Conservation (phyloP, 108 stramenopile genomes). For the Mediolabrus comicus region DNA sequence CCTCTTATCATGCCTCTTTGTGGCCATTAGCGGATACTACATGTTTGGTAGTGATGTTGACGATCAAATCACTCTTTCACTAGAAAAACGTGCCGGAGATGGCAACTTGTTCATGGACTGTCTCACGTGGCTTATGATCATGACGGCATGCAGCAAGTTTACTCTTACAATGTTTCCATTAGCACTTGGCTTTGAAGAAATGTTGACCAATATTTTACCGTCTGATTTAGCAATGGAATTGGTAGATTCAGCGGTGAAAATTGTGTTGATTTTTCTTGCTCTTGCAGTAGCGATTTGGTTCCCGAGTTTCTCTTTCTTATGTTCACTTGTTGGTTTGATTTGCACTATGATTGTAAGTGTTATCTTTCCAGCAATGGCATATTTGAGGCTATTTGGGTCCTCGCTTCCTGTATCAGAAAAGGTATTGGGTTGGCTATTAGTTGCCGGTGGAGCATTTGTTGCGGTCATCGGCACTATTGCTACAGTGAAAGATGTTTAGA, state of each 20-base stretch:
- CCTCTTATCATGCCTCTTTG: conserved; percentile 50
- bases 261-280: conserved; percentile 55
- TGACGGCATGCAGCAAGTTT: conserved; percentile 78
- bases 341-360: conserved; percentile 78
- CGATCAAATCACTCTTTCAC: conserved; percentile 80
- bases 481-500: conserved; percentile 18
- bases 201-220: conserved; percentile 64
- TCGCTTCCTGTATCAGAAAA: conserved; percentile 50
- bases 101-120: conserved; percentile 51
- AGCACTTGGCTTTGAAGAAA: conserved; percentile 82
- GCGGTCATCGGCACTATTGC: conserved; percentile 60
- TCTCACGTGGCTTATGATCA: conserved; percentile 80
- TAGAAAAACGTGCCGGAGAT: conserved; percentile 54
- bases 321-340: conserved; percentile 76
- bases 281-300: conserved; percentile 70
- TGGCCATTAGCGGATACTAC: conserved; percentile 69
- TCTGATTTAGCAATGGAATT: conserved; percentile 57
- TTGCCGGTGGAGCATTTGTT: conserved; percentile 51
- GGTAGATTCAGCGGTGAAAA: conserved; percentile 56
- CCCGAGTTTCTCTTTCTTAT: conserved; percentile 75
- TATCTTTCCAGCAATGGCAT: conserved; percentile 75
- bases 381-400: conserved; percentile 66
- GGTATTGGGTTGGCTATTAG: conserved; percentile 18
- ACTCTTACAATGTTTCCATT: conserved; percentile 85
- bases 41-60: conserved; percentile 78